Base-by-base conservation (phyloP, 2,329 filamentous ascomycete genomes). In the Atkinsonella texensis region DNA sequence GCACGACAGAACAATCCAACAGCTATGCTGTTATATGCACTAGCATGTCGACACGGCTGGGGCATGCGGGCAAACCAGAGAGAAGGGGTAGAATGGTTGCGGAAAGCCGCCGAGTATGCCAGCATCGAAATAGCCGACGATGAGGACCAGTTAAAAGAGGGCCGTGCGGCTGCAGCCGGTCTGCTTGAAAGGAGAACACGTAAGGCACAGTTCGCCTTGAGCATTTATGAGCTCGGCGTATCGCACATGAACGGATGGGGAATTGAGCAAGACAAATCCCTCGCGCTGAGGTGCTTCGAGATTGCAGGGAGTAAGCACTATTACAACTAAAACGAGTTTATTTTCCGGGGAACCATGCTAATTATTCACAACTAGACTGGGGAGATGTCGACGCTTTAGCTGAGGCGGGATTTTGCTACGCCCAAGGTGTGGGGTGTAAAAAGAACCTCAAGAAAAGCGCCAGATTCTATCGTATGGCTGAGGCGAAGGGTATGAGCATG, bases 211-310 rank as follows among this genome's bases (percentile, higher is more conserved):
- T 95, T 97, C 66, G 93, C 91, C 0, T 75, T 97, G 44, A 93
- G 89, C 60, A 90, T 97, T 50, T 98, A 98, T 60, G 93, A 98
- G 70, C 76, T 98, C 23, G 93, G 93, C 3, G 89, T 96, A 28
- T 95, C 89, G 64, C 91, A 97, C 64, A 89, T 96, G 81, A 96
- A 98, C 60, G 93, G 93, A 5, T 98, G 93, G 93, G 93, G 93
- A 15, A 94, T 95, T 40, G 83, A 91, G 59, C 89, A 95, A 68
- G 93, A 98, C 64, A 95, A 93, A 65, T 71, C 79, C 5, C 76
- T 97, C 53, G 93, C 89, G 0, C 69, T 98, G 61, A 80, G 89
- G 50, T 98, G 93, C 65, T 98, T 96, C 64, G 93, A 98, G 67
- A 95, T 97, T 59, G 93, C 93, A 42, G 91, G 88, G 49, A 85